These are phyloP conservation scores for Primulina huaijiensis DNA, from an alignment of 257 asterid genomes.

Conservation along the genomic window DNA sequence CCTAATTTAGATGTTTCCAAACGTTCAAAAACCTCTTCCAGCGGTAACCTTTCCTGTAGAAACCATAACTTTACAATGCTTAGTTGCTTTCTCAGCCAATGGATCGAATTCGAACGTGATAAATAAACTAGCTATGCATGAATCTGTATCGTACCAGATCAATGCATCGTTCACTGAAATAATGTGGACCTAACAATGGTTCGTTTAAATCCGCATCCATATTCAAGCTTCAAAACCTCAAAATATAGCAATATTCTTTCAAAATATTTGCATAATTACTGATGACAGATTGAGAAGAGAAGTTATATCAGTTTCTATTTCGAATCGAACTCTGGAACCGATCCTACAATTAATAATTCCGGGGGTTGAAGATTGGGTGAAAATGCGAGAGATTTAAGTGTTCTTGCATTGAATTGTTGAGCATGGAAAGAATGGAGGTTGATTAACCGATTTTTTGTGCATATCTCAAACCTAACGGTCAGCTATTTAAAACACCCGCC, in stretches of 20 bases:
- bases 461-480: not conserved
- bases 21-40: slow-evolving; percentile 46
- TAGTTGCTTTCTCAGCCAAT: not conserved
- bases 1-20: slow-evolving; percentile 42
- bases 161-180: not conserved
- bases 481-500: not conserved
- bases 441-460: too few relatives aligned
- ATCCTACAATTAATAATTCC: too few relatives aligned
- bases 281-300: not conserved
- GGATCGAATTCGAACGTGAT: not conserved
- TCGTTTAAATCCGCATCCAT: not conserved
- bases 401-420: too few relatives aligned
- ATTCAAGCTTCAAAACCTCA: not conserved
- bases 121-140: not conserved
- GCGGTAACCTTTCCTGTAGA: slow-evolving; percentile 47
- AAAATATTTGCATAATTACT: not conserved
- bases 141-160: not conserved
- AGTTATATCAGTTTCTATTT: too few relatives aligned
- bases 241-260: too few relatives aligned
- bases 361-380: too few relatives aligned
- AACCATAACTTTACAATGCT: not conserved
- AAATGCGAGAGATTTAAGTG: too few relatives aligned
- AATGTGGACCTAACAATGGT: not conserved
- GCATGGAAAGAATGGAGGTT: too few relatives aligned
- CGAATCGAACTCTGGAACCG: too few relatives aligned